Conservation (phyloP, 495 filamentous ascomycete genomes). For the Penicillium canariense region DNA sequence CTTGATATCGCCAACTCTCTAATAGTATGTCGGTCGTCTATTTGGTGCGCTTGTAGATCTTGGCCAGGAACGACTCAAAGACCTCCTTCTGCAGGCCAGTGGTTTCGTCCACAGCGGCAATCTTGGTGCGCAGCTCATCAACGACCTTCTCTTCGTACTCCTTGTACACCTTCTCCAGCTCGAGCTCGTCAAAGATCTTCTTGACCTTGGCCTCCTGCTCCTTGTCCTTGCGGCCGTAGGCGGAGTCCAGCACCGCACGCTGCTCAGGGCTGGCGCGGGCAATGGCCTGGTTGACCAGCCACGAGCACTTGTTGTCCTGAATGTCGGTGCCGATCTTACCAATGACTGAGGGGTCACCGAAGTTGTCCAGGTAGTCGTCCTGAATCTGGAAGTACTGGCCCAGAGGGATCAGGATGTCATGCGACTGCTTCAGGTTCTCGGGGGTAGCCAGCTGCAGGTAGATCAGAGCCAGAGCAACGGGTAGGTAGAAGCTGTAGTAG, state of each 20-base stretch:
- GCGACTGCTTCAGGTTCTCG: constrained; percentile 78
- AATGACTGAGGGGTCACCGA: constrained; percentile 88
- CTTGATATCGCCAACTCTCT: background rate
- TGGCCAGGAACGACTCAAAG: constrained; percentile 85
- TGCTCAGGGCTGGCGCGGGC: constrained; percentile 74
- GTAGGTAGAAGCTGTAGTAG: constrained; percentile 98
- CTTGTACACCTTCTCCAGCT: constrained; percentile 76
- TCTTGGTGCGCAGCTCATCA: constrained; percentile 67
- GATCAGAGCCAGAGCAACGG: constrained; percentile 85
- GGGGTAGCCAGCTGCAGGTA: constrained; percentile 77
- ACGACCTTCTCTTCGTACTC: constrained; percentile 87
- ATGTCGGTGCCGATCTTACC: constrained; percentile 99
- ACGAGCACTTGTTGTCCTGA: constrained; percentile 98
- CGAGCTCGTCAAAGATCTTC: constrained; percentile 78
- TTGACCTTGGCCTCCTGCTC: constrained; percentile 80
- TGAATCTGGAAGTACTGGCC: constrained; percentile 99
- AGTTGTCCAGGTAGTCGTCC: constrained; percentile 98
- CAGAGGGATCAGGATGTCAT: constrained; percentile 94
- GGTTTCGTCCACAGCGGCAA: constrained; percentile 75
- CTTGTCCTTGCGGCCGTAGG: constrained; percentile 88
- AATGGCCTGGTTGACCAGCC: constrained; percentile 93
- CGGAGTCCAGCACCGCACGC: constrained; percentile 71
- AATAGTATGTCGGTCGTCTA: constrained; percentile 35
- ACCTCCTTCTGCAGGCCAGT: constrained; percentile 85
- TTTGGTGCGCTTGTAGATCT: constrained; percentile 97